Base-by-base conservation (phyloP, 306 rosid genomes). In the Crataegus laevigata region DNA sequence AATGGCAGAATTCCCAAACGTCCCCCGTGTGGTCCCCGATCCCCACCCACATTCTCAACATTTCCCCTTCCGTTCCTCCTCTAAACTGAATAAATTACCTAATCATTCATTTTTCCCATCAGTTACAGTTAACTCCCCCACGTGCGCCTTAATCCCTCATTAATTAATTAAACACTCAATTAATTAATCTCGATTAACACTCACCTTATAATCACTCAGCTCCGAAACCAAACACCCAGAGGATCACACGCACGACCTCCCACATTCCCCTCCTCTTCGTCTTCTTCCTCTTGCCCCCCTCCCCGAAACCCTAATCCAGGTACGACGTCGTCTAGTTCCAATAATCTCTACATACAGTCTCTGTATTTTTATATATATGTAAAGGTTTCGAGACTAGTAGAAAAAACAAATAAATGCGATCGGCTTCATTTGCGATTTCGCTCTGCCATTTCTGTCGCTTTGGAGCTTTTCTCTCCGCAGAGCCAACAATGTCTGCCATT, bases 391-490 rank as follows among this genome's bases (percentile, higher is more conserved):
- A 26, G 66, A 28, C 15, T 7, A 3, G 10, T 6, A 57, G 13
- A 57, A 17, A 57, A 14, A 32, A 40, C 43, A 59, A 84, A 63
- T 81, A 50, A 83, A 85, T 85, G 85, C 79, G 66, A 24, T 70
- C 30, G 68, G 61, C 58, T 69, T 80, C 60, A 38, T 43, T 30
- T 47, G 59, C 75, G 66, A 76, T 76, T 60, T 68, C 6, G 30
- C 65, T 42, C 89, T 88, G 94, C 78, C 79, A 71, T 66, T 55
- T 52, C 73, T 85, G 87, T 89, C 55, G 60, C 45, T 32, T 43
- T 52, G 30, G 8, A 29, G 50, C 68, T 52, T 2, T 47, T 58
- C 26, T 32, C 28, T 61, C 55, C 43, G 79, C 74, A 30, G 26
- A 36, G 8, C 69, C 50, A 12, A 52, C 66, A 6, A 19, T 45